Evolutionary conservation across 768 basidiomycete species (phyloP).

Genomic region (Russula earlei): DNA sequence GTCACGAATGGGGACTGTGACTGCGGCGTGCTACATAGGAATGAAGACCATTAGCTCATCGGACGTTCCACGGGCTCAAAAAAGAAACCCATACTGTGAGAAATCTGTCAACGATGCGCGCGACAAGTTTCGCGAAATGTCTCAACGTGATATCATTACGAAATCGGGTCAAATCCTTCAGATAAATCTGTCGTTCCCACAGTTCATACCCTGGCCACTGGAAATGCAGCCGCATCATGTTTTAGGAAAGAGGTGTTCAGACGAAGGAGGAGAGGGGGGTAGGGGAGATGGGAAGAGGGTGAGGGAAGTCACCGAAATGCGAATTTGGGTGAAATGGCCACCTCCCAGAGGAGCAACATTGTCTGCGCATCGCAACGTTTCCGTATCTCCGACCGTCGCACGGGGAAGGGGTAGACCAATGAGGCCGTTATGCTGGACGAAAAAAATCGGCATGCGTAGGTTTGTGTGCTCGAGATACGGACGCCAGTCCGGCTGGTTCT

Average conservation of each 20-base stretch:
- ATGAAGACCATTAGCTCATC: neutral
- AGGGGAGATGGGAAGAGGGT: neutral
- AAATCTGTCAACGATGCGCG: constrained; percentile 13
- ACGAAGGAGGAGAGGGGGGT: neutral
- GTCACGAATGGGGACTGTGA: neutral
- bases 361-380: neutral
- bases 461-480: constrained; percentile 11
- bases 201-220: constrained; percentile 14
- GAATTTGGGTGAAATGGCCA: constrained; percentile 12
- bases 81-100: neutral
- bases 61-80: too few species aligned
- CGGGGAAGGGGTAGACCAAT: constrained; percentile 3
- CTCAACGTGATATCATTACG: constrained; percentile 16
- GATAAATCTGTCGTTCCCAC: constrained; percentile 15
- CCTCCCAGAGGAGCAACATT: constrained; percentile 7
- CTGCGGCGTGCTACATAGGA: neutral
- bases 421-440: constrained; percentile 5
- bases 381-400: neutral
- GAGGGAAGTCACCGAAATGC: neutral
- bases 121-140: constrained; percentile 10
- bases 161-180: constrained; percentile 9
- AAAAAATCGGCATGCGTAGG: constrained; percentile 11
- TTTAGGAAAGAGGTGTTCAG: neutral
- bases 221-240: too few species aligned
- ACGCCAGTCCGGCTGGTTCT: constrained; percentile 12